Evolutionary conservation across 2,329 filamentous ascomycete genomes (phyloP).

Genomic region (Colletotrichum sp.): DNA sequence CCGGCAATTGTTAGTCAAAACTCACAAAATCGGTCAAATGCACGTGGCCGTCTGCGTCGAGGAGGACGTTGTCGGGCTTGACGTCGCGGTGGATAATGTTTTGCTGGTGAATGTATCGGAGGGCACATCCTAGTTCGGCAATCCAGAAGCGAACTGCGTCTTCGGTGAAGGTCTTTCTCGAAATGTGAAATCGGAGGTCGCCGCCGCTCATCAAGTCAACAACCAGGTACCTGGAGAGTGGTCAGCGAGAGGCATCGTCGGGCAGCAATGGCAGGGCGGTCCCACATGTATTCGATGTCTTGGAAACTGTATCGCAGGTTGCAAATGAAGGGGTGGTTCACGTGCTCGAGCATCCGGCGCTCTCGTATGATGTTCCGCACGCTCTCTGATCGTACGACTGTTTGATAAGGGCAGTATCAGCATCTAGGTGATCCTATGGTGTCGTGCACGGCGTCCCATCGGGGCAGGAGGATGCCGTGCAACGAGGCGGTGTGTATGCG

Average conservation of each 20-base stretch:
- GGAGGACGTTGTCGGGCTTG: constrained; percentile 89
- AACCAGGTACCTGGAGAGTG: constrained; percentile 83
- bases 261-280: background rate
- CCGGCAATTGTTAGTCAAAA: constrained; percentile 16
- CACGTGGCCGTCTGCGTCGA: constrained; percentile 90
- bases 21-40: constrained; percentile 97
- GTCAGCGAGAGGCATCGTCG: constrained; percentile 22
- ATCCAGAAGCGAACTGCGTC: constrained; percentile 98
- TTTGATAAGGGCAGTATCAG: constrained; percentile 18
- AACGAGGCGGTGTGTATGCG: background rate
- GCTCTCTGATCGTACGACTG: constrained; percentile 96
- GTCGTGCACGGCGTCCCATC: background rate
- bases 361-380: constrained; percentile 98
- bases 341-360: constrained; percentile 95
- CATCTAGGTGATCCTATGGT: background rate
- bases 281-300: constrained; percentile 97
- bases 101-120: constrained; percentile 85
- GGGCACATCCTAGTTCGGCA: constrained; percentile 87
- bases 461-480: background rate
- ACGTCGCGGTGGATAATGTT: constrained; percentile 91
- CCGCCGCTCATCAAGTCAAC: constrained; percentile 98
- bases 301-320: constrained; percentile 99
- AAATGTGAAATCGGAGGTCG: constrained; percentile 96
- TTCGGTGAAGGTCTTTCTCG: constrained; percentile 96
- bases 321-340: constrained; percentile 97